These are phyloP conservation scores for Trametes elegans DNA, from an alignment of 768 basidiomycete genomes.

Conservation along the genomic window DNA sequence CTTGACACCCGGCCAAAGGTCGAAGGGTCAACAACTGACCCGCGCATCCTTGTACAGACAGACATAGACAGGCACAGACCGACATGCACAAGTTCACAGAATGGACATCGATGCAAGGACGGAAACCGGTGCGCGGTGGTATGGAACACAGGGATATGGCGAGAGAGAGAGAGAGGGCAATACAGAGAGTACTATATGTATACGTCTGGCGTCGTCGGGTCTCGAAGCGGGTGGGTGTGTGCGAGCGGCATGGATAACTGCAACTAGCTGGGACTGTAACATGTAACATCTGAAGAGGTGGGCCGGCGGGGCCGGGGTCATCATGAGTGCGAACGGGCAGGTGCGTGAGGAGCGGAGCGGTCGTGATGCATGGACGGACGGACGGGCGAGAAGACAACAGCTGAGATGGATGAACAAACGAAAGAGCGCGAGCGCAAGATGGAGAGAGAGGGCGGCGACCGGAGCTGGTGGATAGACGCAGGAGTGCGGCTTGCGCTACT, in stretches of 20 bases:
- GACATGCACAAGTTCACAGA: too few relatives aligned
- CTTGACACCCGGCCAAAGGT: too few relatives aligned
- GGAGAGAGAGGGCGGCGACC: background rate
- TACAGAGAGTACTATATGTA: slow-evolving; percentile 2
- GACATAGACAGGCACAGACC: too few relatives aligned
- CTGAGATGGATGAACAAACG: background rate
- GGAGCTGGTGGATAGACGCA: background rate
- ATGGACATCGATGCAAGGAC: too few relatives aligned
- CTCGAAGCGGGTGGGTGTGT: too few relatives aligned
- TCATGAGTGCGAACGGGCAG: background rate
- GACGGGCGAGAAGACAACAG: too few relatives aligned
- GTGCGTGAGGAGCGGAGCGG: background rate
- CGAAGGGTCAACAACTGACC: too few relatives aligned
- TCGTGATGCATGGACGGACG: slow-evolving; percentile 1
- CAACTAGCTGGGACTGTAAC: background rate
- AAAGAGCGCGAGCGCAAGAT: background rate
- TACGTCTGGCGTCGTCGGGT: too few relatives aligned
- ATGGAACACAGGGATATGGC: background rate
- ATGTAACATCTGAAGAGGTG: background rate
- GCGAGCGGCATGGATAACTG: background rate
- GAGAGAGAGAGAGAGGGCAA: background rate
- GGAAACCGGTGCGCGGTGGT: background rate
- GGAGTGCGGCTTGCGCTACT: background rate
- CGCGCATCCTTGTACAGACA: too few relatives aligned
- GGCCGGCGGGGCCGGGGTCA: background rate